Evolutionary conservation across 441 rosid genomes (phyloP), one percentile per base, ranked within the genome.

Genomic region (Metrosideros polymorpha): DNA sequence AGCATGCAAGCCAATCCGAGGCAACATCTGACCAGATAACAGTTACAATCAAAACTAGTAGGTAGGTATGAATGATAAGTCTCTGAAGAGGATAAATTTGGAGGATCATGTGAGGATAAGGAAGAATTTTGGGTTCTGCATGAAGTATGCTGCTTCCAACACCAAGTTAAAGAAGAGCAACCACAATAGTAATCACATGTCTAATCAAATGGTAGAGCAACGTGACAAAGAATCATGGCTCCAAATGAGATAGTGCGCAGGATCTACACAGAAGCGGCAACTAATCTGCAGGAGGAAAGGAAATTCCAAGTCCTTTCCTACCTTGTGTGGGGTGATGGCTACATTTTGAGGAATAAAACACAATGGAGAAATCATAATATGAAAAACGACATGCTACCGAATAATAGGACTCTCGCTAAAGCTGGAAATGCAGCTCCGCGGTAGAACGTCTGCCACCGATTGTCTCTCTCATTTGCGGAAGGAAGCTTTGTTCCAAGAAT

Each of bases 1-100:
- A 98, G 91, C 98, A 98, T 85, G 98, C 89, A 6, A 98, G 93
- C 99, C 99, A 96, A 90, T 94, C 91, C 86, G 97, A 93, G 87
- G 99, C 95, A 86, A 96, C 92, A 93, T 98, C 99, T 98, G 94
- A 92, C 90, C 54, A 86, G 88, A 90, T 56, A 82, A 51, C 77
- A 85, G 88, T 30, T 22, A 43, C 49, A 59, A 82, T 83, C 79
- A 71, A 71, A 0, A 71, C 79, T 71, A 24, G 79, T 12, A 39
- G 43, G 17, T 39, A 43, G 22, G 49, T 71, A 22, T 39, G 79
- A 71, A 22, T 39, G 17, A 71, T 71, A 39, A 35, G 9, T 71
- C 15, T 71, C 45, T 12, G 47, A 6, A 4, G 13, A 71, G 79
- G 79, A 71, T 39, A 39, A 39, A 71, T 71, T 71, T 19, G n/a